These are phyloP conservation scores for Handroanthus guayacan DNA, from an alignment of 257 asterid species.

Conservation along the genomic window DNA sequence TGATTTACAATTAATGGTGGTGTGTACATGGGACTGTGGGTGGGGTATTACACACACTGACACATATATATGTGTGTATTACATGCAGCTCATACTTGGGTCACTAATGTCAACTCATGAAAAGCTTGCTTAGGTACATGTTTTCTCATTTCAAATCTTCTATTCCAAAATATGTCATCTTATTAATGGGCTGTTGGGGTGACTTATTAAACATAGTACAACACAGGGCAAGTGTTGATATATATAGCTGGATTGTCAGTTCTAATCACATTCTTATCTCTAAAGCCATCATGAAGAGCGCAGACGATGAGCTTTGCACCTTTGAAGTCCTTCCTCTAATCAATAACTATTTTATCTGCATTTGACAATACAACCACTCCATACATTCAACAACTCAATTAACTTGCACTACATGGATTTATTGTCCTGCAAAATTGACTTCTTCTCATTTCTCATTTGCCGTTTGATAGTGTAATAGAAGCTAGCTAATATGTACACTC, in stretches of 20 bases:
- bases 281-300: conserved; percentile 39
- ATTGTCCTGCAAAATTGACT: neutral
- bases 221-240: neutral
- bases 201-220: neutral
- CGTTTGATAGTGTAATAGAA: neutral
- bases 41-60: neutral
- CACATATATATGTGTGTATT: neutral
- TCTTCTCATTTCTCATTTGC: neutral
- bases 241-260: conserved; percentile 40
- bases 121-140: conserved; percentile 2
- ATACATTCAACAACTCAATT: conserved; percentile 38
- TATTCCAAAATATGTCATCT: no score
- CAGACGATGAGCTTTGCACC: conserved; percentile 38
- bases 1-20: conserved; percentile 44
- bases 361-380: conserved; percentile 40
- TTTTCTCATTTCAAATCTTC: neutral
- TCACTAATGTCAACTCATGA: conserved; percentile 5
- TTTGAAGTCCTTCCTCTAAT: conserved; percentile 36
- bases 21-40: conserved; percentile 25
- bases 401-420: conserved; percentile 25
- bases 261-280: conserved; percentile 36
- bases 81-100: no score
- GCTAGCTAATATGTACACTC: neutral
- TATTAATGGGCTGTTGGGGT: neutral
- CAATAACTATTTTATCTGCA: conserved; percentile 37